Evolutionary conservation across 352 stramenopile species (phyloP).

Genomic region (Pythium volutum): DNA sequence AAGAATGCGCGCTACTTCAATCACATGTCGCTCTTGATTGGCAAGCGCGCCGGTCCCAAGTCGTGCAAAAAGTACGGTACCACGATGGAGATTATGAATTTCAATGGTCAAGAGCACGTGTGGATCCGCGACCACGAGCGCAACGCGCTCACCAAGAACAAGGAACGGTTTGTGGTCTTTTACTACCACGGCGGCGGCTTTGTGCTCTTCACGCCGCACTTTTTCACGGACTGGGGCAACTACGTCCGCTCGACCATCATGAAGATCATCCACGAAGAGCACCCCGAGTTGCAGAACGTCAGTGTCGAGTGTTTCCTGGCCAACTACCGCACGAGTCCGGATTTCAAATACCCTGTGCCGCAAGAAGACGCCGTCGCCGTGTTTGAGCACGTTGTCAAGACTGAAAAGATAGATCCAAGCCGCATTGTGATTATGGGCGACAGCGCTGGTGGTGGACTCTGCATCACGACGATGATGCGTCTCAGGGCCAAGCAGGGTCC

Average conservation of each 20-base stretch:
- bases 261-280: neutral
- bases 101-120: conserved; percentile 24
- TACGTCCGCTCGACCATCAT: no score
- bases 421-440: conserved; percentile 22
- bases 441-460: conserved; percentile 17
- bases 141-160: neutral
- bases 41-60: no score
- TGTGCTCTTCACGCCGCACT: conserved; percentile 2
- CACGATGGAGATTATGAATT: no score
- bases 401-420: neutral
- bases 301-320: conserved; percentile 16
- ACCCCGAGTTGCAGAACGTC: neutral
- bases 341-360: conserved; percentile 3
- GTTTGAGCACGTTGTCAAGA: conserved; percentile 18
- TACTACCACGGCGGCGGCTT: conserved; percentile 22
- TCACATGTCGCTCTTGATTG: no score
- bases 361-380: conserved; percentile 12
- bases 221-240: no score
- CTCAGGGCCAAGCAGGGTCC: no score
- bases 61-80: no score
- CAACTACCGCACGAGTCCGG: conserved; percentile 27
- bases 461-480: conserved; percentile 17
- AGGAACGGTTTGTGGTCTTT: conserved; percentile 4
- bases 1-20: no score
- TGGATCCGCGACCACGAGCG: conserved; percentile 17